Evolutionary conservation across 768 basidiomycete species (phyloP).

Genomic region (Pulveroboletus sp.): DNA sequence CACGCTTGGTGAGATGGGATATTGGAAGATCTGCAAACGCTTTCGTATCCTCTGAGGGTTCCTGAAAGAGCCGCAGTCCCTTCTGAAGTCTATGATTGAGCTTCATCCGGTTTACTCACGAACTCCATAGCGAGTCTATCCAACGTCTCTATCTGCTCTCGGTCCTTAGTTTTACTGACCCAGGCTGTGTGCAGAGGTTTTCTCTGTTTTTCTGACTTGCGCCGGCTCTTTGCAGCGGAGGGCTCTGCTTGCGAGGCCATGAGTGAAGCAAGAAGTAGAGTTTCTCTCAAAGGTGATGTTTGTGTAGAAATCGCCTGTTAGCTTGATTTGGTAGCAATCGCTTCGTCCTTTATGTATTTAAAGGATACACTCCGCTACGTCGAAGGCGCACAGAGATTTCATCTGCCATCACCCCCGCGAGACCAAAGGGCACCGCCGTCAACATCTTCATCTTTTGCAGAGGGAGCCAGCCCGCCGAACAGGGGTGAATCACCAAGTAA

Average conservation of each 20-base stretch:
- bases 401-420: too few species aligned
- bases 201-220: constrained; percentile 15
- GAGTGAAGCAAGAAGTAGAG: not conserved
- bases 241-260: constrained; percentile 21
- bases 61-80: constrained; percentile 35
- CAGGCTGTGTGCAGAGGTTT: constrained; percentile 23
- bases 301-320: not conserved
- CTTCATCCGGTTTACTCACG: constrained; percentile 35
- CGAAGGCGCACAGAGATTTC: too few species aligned
- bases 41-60: constrained; percentile 41
- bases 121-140: constrained; percentile 47
- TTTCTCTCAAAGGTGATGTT: not conserved
- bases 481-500: too few species aligned
- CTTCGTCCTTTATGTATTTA: too few species aligned
- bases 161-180: constrained; percentile 41
- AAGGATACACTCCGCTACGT: too few species aligned
- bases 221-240: constrained; percentile 9
- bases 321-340: not conserved
- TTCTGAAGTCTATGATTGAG: not conserved
- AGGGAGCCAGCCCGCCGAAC: too few species aligned
- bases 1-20: constrained; percentile 70
- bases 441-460: too few species aligned
- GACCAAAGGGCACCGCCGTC: too few species aligned
- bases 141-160: constrained; percentile 46
- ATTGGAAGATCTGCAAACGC: constrained; percentile 75